phyloP scores from a whole-genome alignment of 2,329 filamentous ascomycete species.

The Aureobasidium sp. region DNA sequence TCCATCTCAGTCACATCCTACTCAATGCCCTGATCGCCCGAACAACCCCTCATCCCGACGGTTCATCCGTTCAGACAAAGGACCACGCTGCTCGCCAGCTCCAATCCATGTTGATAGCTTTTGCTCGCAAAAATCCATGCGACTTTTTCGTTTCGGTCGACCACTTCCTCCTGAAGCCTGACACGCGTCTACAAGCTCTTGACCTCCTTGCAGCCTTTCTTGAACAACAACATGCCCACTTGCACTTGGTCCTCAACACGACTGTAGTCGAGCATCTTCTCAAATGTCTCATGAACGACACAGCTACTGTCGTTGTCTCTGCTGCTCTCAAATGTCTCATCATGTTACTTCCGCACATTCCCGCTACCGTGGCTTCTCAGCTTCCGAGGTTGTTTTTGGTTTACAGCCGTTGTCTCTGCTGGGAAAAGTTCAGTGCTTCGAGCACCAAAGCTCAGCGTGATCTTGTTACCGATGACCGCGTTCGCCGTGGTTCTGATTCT shows the following conservation, averaged over 20 bases:
- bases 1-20: constrained; percentile 49
- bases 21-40: constrained; percentile 38
- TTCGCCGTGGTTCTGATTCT: constrained; percentile 19
- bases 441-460: constrained; percentile 28
- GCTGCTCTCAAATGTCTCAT: constrained; percentile 66
- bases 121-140: constrained; percentile 63
- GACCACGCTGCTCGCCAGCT: constrained; percentile 41
- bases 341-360: constrained; percentile 78
- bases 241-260: constrained; percentile 66
- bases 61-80: constrained; percentile 32
- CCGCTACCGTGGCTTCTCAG: constrained; percentile 60
- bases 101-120: constrained; percentile 46
- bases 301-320: constrained; percentile 69
- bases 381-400: constrained; percentile 72
- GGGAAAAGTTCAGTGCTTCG: constrained; percentile 51
- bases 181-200: constrained; percentile 57
- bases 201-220: constrained; percentile 66
- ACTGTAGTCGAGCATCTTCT: constrained; percentile 64
- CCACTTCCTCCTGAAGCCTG: constrained; percentile 56
- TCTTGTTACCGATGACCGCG: constrained; percentile 30
- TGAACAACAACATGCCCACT: constrained; percentile 68
- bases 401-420: constrained; percentile 72
- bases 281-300: constrained; percentile 68
- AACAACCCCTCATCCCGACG: constrained; percentile 32
- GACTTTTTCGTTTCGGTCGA: constrained; percentile 61